phyloP scores from a whole-genome alignment of 768 basidiomycete genomes.

The Collybia sp. region DNA sequence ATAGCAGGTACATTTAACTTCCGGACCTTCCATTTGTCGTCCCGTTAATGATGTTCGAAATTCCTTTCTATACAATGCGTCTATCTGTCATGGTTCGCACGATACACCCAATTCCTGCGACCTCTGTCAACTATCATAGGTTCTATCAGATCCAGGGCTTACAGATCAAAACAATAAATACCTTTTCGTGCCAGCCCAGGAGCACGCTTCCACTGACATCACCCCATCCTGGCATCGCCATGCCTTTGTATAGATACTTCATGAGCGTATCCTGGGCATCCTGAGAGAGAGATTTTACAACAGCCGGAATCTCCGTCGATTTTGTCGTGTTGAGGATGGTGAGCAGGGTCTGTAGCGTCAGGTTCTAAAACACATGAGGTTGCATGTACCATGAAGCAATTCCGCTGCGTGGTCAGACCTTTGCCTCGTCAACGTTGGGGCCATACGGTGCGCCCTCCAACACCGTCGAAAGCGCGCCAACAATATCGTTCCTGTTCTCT shows the following conservation, averaged over 20 bases:
- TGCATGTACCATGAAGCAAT: background rate
- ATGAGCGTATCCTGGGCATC: constrained; percentile 88
- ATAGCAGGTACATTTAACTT: too few relatives aligned
- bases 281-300: constrained; percentile 67
- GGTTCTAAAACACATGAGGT: constrained; percentile 39
- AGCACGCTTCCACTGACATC: constrained; percentile 57
- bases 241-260: constrained; percentile 99
- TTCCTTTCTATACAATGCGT: constrained; percentile 37
- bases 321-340: constrained; percentile 94
- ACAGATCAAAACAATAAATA: constrained; percentile 25
- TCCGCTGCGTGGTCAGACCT: constrained; percentile 43
- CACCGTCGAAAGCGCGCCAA: constrained; percentile 64
- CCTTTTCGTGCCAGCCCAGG: constrained; percentile 96
- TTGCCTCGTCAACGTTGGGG: constrained; percentile 81
- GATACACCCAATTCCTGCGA: constrained; percentile 92
- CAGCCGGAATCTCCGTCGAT: constrained; percentile 74
- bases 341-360: constrained; percentile 76
- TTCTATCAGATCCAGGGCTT: background rate
- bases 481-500: constrained; percentile 62
- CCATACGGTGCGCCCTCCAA: constrained; percentile 89
- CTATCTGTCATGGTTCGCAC: constrained; percentile 73
- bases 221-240: constrained; percentile 66
- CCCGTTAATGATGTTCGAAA: background rate
- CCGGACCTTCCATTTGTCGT: too few relatives aligned
- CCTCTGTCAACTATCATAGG: constrained; percentile 72